Conservation (phyloP, 1,139 yeast genomes). For the Lodderomyces jiufengensis region DNA sequence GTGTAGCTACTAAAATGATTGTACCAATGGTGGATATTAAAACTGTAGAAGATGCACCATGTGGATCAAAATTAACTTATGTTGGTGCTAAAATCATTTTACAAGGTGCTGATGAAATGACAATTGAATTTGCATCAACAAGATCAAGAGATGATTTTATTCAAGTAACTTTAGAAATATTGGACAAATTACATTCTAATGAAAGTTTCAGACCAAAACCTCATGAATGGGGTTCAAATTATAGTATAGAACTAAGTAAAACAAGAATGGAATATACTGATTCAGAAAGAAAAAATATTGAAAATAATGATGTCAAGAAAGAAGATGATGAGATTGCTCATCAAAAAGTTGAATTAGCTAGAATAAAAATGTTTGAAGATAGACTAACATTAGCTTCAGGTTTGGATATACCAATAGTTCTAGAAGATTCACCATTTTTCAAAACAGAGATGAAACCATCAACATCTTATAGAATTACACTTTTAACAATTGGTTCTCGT, state of each 20-base stretch:
- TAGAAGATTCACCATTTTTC: slow-evolving; percentile 60
- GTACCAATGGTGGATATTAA: slow-evolving; percentile 73
- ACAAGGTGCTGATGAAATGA: slow-evolving; percentile 71
- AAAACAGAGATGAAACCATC: slow-evolving; percentile 52
- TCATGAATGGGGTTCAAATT: slow-evolving; percentile 28
- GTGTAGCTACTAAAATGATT: slow-evolving; percentile 78
- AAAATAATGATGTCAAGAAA: not conserved
- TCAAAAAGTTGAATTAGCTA: slow-evolving; percentile 41
- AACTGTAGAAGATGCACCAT: slow-evolving; percentile 41
- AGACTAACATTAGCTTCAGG: slow-evolving; percentile 57
- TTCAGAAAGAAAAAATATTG: slow-evolving; percentile 9
- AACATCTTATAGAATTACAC: slow-evolving; percentile 56
- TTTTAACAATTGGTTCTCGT: slow-evolving; percentile 87
- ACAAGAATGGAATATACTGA: slow-evolving; percentile 15
- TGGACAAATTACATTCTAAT: slow-evolving; percentile 39
- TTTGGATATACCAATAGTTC: slow-evolving; percentile 58
- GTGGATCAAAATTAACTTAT: slow-evolving; percentile 48
- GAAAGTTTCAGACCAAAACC: slow-evolving; percentile 26
- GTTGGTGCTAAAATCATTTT: slow-evolving; percentile 66
- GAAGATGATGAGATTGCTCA: slow-evolving; percentile 17
- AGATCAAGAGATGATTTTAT: slow-evolving; percentile 74
- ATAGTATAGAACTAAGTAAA: slow-evolving; percentile 18
- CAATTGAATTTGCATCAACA: slow-evolving; percentile 69
- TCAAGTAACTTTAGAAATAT: slow-evolving; percentile 44
- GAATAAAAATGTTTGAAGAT: slow-evolving; percentile 61